Conservation (phyloP, 208 protist genomes). For the Trypanosoma rangeli region DNA sequence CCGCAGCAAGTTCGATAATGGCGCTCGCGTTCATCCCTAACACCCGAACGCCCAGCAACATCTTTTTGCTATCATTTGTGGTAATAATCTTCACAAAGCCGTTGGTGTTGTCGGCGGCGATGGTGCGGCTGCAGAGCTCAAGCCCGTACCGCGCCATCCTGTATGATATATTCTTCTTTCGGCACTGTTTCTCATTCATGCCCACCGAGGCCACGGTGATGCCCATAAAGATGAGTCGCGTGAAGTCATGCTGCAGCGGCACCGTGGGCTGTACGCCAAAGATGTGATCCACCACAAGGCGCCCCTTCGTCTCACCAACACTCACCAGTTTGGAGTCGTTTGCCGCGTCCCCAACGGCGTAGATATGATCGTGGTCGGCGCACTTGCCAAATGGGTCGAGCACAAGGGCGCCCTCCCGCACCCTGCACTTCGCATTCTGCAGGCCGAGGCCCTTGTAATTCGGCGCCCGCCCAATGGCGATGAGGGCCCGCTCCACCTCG, state of each 20-base stretch:
- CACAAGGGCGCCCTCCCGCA: slow-evolving; percentile 40
- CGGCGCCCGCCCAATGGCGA: slow-evolving; percentile 58
- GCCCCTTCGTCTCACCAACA: slow-evolving; percentile 61
- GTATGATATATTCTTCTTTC: slow-evolving; percentile 57
- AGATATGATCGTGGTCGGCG: slow-evolving; percentile 44
- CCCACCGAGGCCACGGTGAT: slow-evolving; percentile 57
- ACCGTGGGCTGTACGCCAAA: slow-evolving; percentile 35
- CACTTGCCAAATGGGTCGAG: slow-evolving; percentile 58
- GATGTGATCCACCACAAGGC: slow-evolving; percentile 68
- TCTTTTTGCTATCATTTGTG: slow-evolving; percentile 47
- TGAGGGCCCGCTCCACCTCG: slow-evolving; percentile 72
- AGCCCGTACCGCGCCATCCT: slow-evolving; percentile 53
- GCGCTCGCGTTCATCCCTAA: slow-evolving; percentile 67
- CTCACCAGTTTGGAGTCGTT: slow-evolving; percentile 52
- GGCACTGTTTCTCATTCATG: slow-evolving; percentile 72
- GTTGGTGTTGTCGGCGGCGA: slow-evolving; percentile 59
- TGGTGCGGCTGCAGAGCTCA: slow-evolving; percentile 67
- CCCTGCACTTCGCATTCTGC: slow-evolving; percentile 49
- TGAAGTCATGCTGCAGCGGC: slow-evolving; percentile 33
- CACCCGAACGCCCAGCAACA: slow-evolving; percentile 65
- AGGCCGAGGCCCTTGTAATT: slow-evolving; percentile 67
- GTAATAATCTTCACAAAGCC: slow-evolving; percentile 87
- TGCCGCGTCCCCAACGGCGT: slow-evolving; percentile 66
- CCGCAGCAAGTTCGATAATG: slow-evolving; percentile 64
- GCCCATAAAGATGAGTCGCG: slow-evolving; percentile 54